These are phyloP conservation scores for Phalaenopsis equestris DNA, from an alignment of 106 monocot genomes.

Conservation along the genomic window DNA sequence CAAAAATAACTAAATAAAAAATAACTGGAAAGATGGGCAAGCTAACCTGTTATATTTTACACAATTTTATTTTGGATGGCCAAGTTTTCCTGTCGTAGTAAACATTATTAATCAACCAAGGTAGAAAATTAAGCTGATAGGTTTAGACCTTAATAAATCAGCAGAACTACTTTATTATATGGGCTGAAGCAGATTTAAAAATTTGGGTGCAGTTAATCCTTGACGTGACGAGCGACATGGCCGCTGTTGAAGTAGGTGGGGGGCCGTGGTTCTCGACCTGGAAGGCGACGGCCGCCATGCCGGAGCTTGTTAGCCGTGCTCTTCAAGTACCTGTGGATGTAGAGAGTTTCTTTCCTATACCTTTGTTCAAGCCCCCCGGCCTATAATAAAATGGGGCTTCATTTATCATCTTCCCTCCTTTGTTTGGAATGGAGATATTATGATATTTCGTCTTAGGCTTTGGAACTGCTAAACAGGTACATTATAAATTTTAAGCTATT, in stretches of 20 bases:
- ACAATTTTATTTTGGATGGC: background rate
- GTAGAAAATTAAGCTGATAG: background rate
- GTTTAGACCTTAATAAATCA: background rate
- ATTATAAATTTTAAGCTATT: too few relatives aligned
- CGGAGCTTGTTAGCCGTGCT: conserved; percentile 39
- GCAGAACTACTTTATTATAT: too few relatives aligned
- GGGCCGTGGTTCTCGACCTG: conserved; percentile 83
- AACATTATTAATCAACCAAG: too few relatives aligned
- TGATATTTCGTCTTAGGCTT: background rate
- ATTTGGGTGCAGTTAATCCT: conserved; percentile 53
- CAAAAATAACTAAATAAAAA: background rate
- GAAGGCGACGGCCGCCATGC: conserved; percentile 50
- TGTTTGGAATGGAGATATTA: background rate
- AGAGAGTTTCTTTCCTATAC: conserved; percentile 60
- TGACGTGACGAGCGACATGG: conserved; percentile 81
- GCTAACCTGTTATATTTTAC: background rate
- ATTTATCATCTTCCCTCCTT: background rate
- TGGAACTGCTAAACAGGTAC: too few relatives aligned
- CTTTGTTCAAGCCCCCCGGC: conserved; percentile 72
- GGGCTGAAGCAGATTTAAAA: background rate
- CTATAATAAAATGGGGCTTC: conserved; percentile 13
- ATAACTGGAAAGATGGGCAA: background rate
- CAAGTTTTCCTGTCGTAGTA: background rate
- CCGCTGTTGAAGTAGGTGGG: conserved; percentile 90
- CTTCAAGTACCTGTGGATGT: conserved; percentile 52